These are phyloP conservation scores for Lachnellula suecica DNA, from an alignment of 2,329 filamentous ascomycete genomes.

Conservation along the genomic window DNA sequence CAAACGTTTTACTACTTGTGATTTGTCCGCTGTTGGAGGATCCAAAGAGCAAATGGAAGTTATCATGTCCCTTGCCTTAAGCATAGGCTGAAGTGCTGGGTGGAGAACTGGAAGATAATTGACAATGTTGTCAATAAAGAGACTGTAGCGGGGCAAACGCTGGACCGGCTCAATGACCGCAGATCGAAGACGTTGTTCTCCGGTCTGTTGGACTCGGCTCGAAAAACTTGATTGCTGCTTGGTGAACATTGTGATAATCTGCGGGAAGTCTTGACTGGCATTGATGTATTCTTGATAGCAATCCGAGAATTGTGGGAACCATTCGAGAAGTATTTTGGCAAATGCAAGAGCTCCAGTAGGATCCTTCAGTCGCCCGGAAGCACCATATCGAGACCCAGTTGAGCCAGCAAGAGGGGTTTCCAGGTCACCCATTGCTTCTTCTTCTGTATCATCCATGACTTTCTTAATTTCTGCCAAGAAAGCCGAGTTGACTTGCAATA, in stretches of 20 bases:
- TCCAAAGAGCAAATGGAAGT: constrained; percentile 97
- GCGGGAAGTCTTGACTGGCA: constrained; percentile 83
- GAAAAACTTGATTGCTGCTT: constrained; percentile 82
- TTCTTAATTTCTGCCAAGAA: constrained; percentile 77
- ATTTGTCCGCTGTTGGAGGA: constrained; percentile 67
- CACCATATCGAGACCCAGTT: constrained; percentile 45
- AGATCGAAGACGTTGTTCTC: constrained; percentile 88
- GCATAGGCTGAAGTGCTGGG: constrained; percentile 76
- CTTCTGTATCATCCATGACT: constrained; percentile 80
- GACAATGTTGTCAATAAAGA: constrained; percentile 95
- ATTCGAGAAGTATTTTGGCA: constrained; percentile 79
- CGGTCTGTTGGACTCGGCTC: constrained; percentile 75
- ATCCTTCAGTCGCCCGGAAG: constrained; percentile 56
- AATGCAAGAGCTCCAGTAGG: constrained; percentile 76
- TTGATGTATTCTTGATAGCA: constrained; percentile 93
- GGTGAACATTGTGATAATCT: constrained; percentile 75
- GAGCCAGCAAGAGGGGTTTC: constrained; percentile 54
- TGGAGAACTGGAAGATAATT: constrained; percentile 82
- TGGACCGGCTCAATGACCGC: constrained; percentile 96
- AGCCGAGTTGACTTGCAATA: constrained; percentile 76
- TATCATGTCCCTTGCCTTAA: constrained; percentile 89
- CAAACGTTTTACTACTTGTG: constrained; percentile 71
- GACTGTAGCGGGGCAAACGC: constrained; percentile 86
- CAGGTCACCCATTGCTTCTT: constrained; percentile 75
- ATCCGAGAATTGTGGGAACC: constrained; percentile 89